Evolutionary conservation across 495 filamentous ascomycete genomes (phyloP), one percentile per base, ranked within the genome.

Genomic region (Parachaetomium inaequale): DNA sequence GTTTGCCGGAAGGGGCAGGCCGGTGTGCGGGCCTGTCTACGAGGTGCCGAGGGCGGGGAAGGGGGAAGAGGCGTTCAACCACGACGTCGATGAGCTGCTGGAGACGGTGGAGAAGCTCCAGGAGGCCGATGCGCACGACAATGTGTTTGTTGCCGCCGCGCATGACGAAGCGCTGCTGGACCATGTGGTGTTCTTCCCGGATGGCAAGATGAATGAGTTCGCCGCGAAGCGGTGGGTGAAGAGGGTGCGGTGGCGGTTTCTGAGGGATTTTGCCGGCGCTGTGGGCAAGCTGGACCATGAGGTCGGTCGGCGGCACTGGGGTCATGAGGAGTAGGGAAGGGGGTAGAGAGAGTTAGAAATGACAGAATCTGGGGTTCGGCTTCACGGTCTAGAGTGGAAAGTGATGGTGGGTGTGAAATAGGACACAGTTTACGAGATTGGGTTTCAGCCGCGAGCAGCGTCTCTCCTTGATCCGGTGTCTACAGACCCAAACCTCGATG

Each of bases 231-330:
- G 75, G 12, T 85, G 80, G 80, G 75, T 75, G n/a, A 60, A 76
- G 52, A 71, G 80, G 58, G 68, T 66, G 3, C 65, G 74, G 23
- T 87, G 84, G 85, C 61, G 71, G 58, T 87, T 87, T 66, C 64
- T 87, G 55, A 76, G 72, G 28, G 82, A 86, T 58, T 86, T 85
- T 67, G 76, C 70, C 0, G 64, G 70, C 17, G 75, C 76, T 1
- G 75, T 76, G 19, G 71, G 68, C 0, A 59, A 65, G 45, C 63
- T 71, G 50, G 53, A 46, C 7, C 59, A 62, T 71, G 65, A 29
- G 61, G 66, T 36, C 15, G 54, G 38, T 19, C 47, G 40, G 29
- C 45, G 59, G 42, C 34, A 56, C 0, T 66, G 64, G 64, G 31
- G 26, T 17, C 59, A 38, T n/a, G 29, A 49, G 23, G 10, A n/a